Evolutionary conservation across 805 yeast species (phyloP).

Genomic region (Metschnikowia similis): DNA sequence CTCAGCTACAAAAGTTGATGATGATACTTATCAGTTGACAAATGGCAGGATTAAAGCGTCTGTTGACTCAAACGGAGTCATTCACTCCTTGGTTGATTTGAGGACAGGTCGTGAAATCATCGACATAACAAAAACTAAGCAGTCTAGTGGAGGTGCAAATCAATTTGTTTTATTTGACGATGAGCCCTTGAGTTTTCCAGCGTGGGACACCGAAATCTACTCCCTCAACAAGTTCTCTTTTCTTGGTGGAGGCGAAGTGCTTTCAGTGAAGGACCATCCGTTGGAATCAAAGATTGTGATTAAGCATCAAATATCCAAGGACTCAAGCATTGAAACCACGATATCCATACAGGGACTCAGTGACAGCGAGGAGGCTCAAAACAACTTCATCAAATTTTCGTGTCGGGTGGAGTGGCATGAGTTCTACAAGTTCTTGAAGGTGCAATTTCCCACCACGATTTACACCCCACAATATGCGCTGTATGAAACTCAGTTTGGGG

Average conservation of each 20-base stretch:
- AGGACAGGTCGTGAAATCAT: constrained; percentile 58
- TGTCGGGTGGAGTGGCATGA: constrained; percentile 79
- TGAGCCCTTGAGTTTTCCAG: constrained; percentile 86
- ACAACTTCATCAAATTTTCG: constrained; percentile 36
- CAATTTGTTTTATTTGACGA: constrained; percentile 83
- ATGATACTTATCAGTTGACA: constrained; percentile 45
- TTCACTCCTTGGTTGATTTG: constrained; percentile 62
- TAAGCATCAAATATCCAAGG: constrained; percentile 52
- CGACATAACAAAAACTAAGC: constrained; percentile 50
- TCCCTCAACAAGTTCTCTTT: constrained; percentile 69
- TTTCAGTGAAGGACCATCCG: constrained; percentile 47
- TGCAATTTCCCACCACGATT: constrained; percentile 88
- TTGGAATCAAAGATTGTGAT: constrained; percentile 62
- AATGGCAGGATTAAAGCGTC: constrained; percentile 60
- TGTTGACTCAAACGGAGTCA: constrained; percentile 48
- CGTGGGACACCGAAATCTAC: constrained; percentile 96
- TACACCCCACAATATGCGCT: constrained; percentile 65
- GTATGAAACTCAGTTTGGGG: constrained; percentile 92
- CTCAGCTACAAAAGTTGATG: constrained; percentile 37
- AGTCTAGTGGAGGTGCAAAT: constrained; percentile 61
- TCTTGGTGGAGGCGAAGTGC: constrained; percentile 35
- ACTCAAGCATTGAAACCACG: constrained; percentile 58
- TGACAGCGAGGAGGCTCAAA: constrained; percentile 31
- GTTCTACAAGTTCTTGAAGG: constrained; percentile 81
- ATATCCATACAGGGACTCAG: constrained; percentile 68